A percentile compares a stretch with the other conserved stretches of the same genome.
Evolutionary conservation across 2,329 filamentous ascomycete species (phyloP).

Genomic region (Pseudogymnoascus sp.): DNA sequence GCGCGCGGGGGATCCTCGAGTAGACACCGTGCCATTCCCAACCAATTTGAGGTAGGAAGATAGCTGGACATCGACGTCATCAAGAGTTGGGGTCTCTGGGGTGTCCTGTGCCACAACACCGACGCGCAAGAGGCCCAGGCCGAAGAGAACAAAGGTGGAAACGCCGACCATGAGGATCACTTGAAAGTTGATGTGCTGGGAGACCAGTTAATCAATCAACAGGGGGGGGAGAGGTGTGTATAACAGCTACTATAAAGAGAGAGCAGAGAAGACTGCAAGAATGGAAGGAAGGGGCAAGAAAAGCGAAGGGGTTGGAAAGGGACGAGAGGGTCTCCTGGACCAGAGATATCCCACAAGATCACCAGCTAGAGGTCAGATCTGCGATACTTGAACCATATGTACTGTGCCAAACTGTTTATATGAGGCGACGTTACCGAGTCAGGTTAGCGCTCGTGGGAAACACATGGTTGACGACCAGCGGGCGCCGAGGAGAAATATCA

Average conservation of each 20-base stretch:
- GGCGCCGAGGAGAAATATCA: background rate
- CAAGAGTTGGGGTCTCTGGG: background rate
- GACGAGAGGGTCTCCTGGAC: background rate
- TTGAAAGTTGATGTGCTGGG: background rate
- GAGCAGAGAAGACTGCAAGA: background rate
- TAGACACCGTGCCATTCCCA: background rate
- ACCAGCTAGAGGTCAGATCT: background rate
- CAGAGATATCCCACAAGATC: background rate
- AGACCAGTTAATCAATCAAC: background rate
- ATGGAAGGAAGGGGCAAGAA: background rate
- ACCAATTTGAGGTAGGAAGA: background rate
- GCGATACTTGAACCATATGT: background rate
- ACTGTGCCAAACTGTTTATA: background rate
- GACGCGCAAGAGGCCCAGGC: background rate
- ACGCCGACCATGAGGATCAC: constrained; percentile 3
- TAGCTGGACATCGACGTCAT: background rate
- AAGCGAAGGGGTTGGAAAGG: background rate
- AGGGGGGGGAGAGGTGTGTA: background rate
- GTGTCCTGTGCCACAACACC: background rate
- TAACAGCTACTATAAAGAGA: background rate
- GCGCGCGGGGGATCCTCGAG: background rate
- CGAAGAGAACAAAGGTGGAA: background rate
- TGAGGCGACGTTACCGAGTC: background rate
- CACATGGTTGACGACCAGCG: background rate
- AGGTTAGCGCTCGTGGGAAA: background rate